Base-by-base conservation (phyloP, 2,329 filamentous ascomycete species). In the Trichoderma oligosporum region DNA sequence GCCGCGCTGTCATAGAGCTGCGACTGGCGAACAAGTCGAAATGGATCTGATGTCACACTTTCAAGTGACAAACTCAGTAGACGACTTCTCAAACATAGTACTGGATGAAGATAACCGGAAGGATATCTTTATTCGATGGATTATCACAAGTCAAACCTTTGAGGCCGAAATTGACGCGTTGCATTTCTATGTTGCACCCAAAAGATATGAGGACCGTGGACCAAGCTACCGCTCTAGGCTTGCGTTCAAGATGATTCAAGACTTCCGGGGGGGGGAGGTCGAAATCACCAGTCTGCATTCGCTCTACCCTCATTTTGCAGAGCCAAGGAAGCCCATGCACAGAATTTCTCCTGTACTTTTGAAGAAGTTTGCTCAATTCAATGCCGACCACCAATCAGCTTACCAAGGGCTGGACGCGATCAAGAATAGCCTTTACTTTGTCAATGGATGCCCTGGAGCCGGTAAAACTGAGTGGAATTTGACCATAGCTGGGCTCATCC, bases 11-110 rank as follows among this genome's bases (percentile, higher is more conserved):
- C 69, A 65, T 63, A 60, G 66, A 20, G 63, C 61, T 0, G 56
- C 64, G 0, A 60, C 67, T 0, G 69, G 68, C 0, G 48, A 54
- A 0, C 60, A 66, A 2, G 11, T 66, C 1, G 64, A 71, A 8
- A 18, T 70, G 67, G 48, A 88, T 76, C 69, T 88, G 77, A 73
- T 87, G 84, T 56, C 81, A 71, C 76, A 84, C 78, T 72, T 88
- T 82, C 75, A 85, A 79, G 68, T 85, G 79, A 67, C 82, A 78
- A 14, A 81, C 77, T 0, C 58, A 4, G 61, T 69, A 0, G 59
- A 63, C 1, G 62, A 68, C 6, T 49, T 65, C 4, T 5, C 33
- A 2, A 58, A 35, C 4, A 51, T 69, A 1, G 44, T n/a, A 0
- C 6, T 70, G 1, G 60, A 62, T 6, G 31, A 64, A 1, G 3